These are phyloP conservation scores for Gentiana straminea DNA, from an alignment of 257 asterid species.

Conservation along the genomic window DNA sequence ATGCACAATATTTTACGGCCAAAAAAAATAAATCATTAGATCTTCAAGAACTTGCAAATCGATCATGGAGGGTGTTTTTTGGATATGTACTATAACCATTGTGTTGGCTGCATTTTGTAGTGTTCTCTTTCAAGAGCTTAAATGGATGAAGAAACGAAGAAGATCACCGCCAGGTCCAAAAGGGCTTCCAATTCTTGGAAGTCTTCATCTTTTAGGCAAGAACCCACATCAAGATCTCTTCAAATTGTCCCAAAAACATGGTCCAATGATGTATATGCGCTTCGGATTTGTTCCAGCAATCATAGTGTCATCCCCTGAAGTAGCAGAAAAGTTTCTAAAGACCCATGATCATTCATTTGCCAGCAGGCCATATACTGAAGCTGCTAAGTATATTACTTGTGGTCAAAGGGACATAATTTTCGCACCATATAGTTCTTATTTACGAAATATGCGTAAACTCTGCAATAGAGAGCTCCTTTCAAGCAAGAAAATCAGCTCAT, in stretches of 20 bases:
- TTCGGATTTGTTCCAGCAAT: conserved; percentile 16
- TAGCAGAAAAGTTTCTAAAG: conserved; percentile 13
- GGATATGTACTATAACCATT: background rate
- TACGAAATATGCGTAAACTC: conserved; percentile 16
- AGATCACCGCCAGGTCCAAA: conserved; percentile 23
- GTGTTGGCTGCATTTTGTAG: background rate
- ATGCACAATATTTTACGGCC: too few species aligned
- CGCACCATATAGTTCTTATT: conserved; percentile 9
- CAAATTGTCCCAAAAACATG: conserved; percentile 17
- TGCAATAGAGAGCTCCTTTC: conserved; percentile 13
- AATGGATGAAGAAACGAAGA: background rate
- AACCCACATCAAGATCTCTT: conserved; percentile 12
- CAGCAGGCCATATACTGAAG: conserved; percentile 13
- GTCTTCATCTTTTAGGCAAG: conserved; percentile 16
- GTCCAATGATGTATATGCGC: conserved; percentile 17
- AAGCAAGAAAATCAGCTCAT: conserved; percentile 6
- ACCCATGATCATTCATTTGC: conserved; percentile 15
- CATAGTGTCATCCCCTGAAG: conserved; percentile 11
- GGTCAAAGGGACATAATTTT: conserved; percentile 11
- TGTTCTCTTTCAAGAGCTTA: background rate
- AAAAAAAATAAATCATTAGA: too few species aligned
- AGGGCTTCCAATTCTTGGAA: conserved; percentile 18
- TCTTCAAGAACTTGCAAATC: too few species aligned
- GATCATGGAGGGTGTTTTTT: background rate
- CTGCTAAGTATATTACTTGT: conserved; percentile 4